Evolutionary conservation across 768 basidiomycete species (phyloP).

Genomic region (Amylocystis lapponica): DNA sequence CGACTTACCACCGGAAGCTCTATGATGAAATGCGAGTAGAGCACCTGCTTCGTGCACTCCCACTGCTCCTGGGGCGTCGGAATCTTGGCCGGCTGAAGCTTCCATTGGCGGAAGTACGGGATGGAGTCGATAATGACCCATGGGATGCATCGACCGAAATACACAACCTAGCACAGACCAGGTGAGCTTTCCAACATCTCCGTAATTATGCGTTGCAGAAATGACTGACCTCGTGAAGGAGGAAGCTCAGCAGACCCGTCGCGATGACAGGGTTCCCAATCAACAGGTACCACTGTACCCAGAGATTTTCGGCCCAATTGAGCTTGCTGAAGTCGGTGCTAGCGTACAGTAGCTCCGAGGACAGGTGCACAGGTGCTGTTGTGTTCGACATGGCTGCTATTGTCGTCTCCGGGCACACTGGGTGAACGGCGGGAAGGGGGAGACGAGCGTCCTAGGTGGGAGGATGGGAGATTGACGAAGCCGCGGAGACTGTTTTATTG

Average conservation of each 20-base stretch:
- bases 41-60: conserved; percentile 92
- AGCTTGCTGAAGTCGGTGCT: conserved; percentile 55
- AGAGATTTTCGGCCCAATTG: conserved; percentile 69
- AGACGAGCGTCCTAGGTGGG: too few species aligned
- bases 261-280: conserved; percentile 89
- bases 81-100: conserved; percentile 82
- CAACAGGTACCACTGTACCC: conserved; percentile 82
- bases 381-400: conserved; percentile 21
- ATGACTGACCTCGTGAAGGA: conserved; percentile 82
- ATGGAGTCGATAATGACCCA: conserved; percentile 95
- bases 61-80: conserved; percentile 83
- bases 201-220: neutral
- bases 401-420: too few species aligned
- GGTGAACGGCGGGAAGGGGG: too few species aligned
- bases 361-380: conserved; percentile 16
- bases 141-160: conserved; percentile 92
- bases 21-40: conserved; percentile 93
- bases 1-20: conserved; percentile 78
- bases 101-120: conserved; percentile 92
- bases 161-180: conserved; percentile 60
- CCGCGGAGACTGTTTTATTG: too few species aligned
- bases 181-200: neutral
- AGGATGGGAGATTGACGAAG: too few species aligned
- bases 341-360: conserved; percentile 45
- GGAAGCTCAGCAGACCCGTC: conserved; percentile 88